Evolutionary conservation across 2,329 filamentous ascomycete species (phyloP), one percentile per base, ranked within the genome.

Genomic region (Penicillium palitans): DNA sequence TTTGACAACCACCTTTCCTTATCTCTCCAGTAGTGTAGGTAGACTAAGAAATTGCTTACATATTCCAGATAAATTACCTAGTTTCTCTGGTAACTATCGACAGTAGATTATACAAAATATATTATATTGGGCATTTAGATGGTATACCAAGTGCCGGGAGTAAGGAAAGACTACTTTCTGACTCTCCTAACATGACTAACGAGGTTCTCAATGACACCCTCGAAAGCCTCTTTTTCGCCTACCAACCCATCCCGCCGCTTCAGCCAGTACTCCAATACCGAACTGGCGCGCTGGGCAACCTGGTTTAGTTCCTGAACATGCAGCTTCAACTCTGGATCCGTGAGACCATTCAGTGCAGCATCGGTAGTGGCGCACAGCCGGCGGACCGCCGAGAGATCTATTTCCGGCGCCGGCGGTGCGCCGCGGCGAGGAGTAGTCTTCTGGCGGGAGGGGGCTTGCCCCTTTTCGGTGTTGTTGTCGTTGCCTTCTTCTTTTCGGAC

Each of bases 151-250:
- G 31, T 52, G 52, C 31, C 29, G 24, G 27, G 29, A 44, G 46
- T 31, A 41, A 44, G 39, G 35, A 56, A 58, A 35, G 44, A 65
- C 78, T 79, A 91, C 77, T 93, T 95, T 71, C 91, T 84, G 57
- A 91, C 87, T 78, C 93, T 91, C 73, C 91, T 84, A 50, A 91
- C 91, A 78, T 96, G 91, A 74, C 92, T 95, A 44, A 97, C 93
- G 64, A 98, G 76, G 74, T 96, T 97, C 78, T 96, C 93, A 82
- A 98, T 97, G 17, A 98, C 93, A 0, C 91, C 92, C 73, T 98
- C 93, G 73, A 97, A 95, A 3, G 92, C 91, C 72, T 97, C 93
- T 66, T 95, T 88, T 72, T 98, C 93, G 41, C 90, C 90, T 63
- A 96, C 79, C 68, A 93, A 91, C 66, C 92, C 91, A 72, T 96